Conservation (phyloP, 129 eudicot species). For the Tanacetum coccineum region DNA sequence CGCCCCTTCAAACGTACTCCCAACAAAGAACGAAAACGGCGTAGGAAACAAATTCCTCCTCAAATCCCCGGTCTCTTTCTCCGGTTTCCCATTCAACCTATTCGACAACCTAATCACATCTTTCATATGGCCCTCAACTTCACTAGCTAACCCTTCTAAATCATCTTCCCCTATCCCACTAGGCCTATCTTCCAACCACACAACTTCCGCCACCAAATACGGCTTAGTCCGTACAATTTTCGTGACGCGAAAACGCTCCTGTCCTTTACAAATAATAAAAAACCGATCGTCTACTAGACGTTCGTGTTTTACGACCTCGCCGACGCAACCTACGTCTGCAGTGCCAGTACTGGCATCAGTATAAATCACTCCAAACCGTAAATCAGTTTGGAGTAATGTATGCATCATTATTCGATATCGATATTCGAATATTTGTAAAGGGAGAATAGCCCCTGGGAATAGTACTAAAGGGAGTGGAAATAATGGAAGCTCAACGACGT, state of each 20-base stretch:
- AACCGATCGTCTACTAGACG: slow-evolving; percentile 10
- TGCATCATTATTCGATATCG: slow-evolving; percentile 13
- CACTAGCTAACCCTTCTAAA: slow-evolving; percentile 11
- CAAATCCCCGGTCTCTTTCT: slow-evolving; percentile 10
- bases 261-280: slow-evolving; percentile 11
- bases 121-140: slow-evolving; percentile 13
- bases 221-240: slow-evolving; percentile 5
- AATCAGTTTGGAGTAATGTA: slow-evolving; percentile 2
- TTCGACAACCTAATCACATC: slow-evolving; percentile 16
- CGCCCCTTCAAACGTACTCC: slow-evolving; percentile 12
- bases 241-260: slow-evolving; percentile 3
- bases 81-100: slow-evolving; percentile 12
- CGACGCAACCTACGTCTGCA: slow-evolving; percentile 2
- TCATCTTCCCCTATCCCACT: neutral
- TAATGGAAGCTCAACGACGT: slow-evolving; percentile 8
- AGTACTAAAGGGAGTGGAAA: slow-evolving; percentile 1
- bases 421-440: slow-evolving; percentile 5
- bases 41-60: slow-evolving; percentile 13
- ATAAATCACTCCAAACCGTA: slow-evolving; percentile 3
- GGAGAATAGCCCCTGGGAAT: slow-evolving; percentile 13
- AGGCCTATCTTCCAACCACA: slow-evolving; percentile 15
- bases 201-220: slow-evolving; percentile 10
- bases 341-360: slow-evolving; percentile 14
- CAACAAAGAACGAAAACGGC: slow-evolving; percentile 15
- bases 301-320: slow-evolving; percentile 11